Base-by-base conservation (phyloP, 2,329 filamentous ascomycete genomes). In the Exophiala dermatitidis region DNA sequence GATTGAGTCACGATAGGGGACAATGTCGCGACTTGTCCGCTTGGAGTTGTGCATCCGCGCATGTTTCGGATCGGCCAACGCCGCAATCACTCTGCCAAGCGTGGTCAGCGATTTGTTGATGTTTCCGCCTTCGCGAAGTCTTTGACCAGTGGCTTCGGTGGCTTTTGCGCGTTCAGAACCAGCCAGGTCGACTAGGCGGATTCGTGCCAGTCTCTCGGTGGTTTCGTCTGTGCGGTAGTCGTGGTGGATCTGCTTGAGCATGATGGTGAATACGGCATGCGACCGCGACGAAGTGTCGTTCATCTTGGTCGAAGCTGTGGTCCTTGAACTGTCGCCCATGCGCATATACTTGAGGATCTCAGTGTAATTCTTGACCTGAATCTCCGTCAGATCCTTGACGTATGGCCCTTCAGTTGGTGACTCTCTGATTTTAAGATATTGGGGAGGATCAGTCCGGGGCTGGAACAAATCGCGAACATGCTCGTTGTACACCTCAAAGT, bases 401-500 rank as follows among this genome's bases (percentile, higher is more conserved):
- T 98, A 98, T 4, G 94, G 91, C 0, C 93, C 93, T 62, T 97
- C 91, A 30, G 84, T 90, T 12, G 90, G 91, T 12, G 89, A 95
- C 74, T 98, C 93, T 65, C 93, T 85, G 66, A 98, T 95, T 72
- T 96, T 96, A 64, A 98, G 85, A 69, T 97, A 96, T 67, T 94
- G 85, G 1, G 90, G 88, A 3, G 87, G 78, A 58, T 87, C 86
- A 52, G 83, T 86, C 30, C 86, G 79, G 7, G 90, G 88, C 0
- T 90, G 86, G 43, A 98, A 81, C 34, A 98, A 76, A 67, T 98
- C 93, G 54, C 93, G 88, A 46, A 98, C 93, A 71, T 97, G 93
- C 73, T 98, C 93, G 71, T 98, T 98, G 79, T 98, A 98, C 57
- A 98, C 93, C 69, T 98, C 93, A 66, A 98, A 97, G 74, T 98